Evolutionary conservation across 192 early-diverging fungal species (phyloP), one percentile per base, ranked within the genome.

Genomic region (Coemansia sp.): DNA sequence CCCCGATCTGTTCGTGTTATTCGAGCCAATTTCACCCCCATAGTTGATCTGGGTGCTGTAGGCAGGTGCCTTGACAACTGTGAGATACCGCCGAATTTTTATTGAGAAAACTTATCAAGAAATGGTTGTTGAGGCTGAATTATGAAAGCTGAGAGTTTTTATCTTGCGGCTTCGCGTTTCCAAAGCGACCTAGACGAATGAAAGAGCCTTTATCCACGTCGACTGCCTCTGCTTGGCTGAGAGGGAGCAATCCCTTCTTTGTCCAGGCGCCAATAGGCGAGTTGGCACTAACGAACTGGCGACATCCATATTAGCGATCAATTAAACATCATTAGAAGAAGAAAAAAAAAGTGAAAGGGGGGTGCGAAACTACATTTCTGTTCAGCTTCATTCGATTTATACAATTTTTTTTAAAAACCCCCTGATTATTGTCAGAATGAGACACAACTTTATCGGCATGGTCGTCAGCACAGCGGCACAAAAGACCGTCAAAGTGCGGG

Each of bases 401-500:
- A 29, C 38, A 3, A 20, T 10, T 55, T 24, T 1, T 51, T 51
- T 40, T 7, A 20, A 22, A 53, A n/a, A 32, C 24, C 24, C 24
- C 24, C 24, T n/a, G 3, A 17, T 58, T 20, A 39, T 24, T 39
- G 27, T 36, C n/a, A 85, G 38, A 71, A 89, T 90, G 89, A 84
- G 91, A 56, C 91, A 91, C 67, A 90, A 90, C 74, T 91, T 92
- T 71, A 77, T 92, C 61, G 94, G 94, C 51, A 87, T 93, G 71
- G 94, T 97, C 56, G 85, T 97, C 61, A 90, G 91, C 65, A 94
- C 93, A 22, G 89, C 89, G 56, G 93, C 92, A 89, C 86, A 89
- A 71, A 94, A 93, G 88, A 96, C 95, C 6, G 88, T 93, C 79
- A 94, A 94, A 77, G 95, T 98, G 48, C 86, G 90, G 62, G 92